These are phyloP conservation scores for Saccharomyces pastorianus DNA, from an alignment of 1,139 yeast species.

Conservation along the genomic window DNA sequence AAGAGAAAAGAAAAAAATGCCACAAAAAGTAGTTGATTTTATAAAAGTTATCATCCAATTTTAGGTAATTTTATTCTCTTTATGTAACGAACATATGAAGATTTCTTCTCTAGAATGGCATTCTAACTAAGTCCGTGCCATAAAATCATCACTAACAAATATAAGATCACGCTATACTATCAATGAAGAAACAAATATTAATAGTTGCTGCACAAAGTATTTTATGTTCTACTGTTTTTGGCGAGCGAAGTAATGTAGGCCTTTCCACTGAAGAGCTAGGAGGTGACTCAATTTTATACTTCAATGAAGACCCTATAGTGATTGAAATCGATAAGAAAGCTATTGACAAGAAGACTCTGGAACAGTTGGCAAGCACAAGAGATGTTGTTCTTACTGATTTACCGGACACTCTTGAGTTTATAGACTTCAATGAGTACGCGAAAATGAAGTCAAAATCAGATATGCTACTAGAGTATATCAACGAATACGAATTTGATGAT, in stretches of 20 bases:
- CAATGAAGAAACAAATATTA: slow-evolving; percentile 12
- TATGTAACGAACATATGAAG: not conserved
- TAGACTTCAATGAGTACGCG: slow-evolving; percentile 17
- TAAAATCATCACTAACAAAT: not conserved
- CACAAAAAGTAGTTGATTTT: not conserved
- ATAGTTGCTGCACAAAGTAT: not conserved
- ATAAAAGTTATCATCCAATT: not conserved
- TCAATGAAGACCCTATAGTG: slow-evolving; percentile 10
- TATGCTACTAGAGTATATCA: slow-evolving; percentile 3
- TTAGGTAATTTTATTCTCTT: not conserved
- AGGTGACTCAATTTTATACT: slow-evolving; percentile 12
- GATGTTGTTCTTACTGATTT: slow-evolving; percentile 22
- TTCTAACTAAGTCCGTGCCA: not conserved
- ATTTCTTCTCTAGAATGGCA: not conserved
- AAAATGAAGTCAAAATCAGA: slow-evolving; percentile 12
- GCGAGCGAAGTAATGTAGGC: slow-evolving; percentile 11
- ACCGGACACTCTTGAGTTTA: slow-evolving; percentile 23
- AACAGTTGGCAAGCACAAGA: slow-evolving; percentile 15
- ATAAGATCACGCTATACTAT: not conserved
- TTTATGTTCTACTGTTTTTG: slow-evolving; percentile 5
- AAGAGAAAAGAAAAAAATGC: not conserved
- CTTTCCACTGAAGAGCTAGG: slow-evolving; percentile 19
- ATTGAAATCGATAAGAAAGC: slow-evolving; percentile 17
- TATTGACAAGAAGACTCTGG: slow-evolving; percentile 15
- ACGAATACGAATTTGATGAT: slow-evolving; percentile 5